Evolutionary conservation across 208 protist species (phyloP).

Genomic region (Polymyxa betae): DNA sequence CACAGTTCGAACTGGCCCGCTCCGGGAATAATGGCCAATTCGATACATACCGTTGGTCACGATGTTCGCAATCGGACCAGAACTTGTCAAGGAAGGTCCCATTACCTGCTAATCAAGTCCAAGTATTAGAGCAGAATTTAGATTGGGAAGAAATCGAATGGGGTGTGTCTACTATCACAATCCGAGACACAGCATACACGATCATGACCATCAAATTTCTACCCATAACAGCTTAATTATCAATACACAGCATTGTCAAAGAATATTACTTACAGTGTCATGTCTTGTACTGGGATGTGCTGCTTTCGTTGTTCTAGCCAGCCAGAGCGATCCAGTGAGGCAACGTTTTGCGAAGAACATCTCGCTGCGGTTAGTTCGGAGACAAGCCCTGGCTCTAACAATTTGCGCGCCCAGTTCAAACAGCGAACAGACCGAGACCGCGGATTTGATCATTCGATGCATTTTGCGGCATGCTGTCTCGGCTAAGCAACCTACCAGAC

Average conservation of each 20-base stretch:
- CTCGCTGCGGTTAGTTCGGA: too few species aligned
- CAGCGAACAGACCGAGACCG: too few species aligned
- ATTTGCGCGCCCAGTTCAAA: too few species aligned
- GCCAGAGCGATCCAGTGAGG: too few species aligned
- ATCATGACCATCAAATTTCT: conserved; percentile 21
- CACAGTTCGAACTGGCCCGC: not conserved
- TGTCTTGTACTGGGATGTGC: too few species aligned
- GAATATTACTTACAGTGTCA: not conserved
- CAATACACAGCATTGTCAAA: not conserved
- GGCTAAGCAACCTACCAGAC: too few species aligned
- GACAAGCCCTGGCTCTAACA: too few species aligned
- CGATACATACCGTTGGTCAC: conserved; percentile 36
- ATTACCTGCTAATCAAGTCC: not conserved
- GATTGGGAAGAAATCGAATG: conserved; percentile 51
- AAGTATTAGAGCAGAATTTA: not conserved
- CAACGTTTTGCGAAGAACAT: too few species aligned
- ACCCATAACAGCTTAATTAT: conserved; percentile 42
- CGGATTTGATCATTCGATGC: too few species aligned
- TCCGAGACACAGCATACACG: not conserved
- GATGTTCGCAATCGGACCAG: not conserved
- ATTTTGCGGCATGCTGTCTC: too few species aligned
- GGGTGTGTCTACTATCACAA: not conserved
- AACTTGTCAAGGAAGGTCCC: conserved; percentile 15
- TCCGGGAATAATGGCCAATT: not conserved
- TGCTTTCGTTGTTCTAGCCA: too few species aligned